Evolutionary conservation across 306 rosid genomes (phyloP).

Genomic region (Sicyos baderoa): DNA sequence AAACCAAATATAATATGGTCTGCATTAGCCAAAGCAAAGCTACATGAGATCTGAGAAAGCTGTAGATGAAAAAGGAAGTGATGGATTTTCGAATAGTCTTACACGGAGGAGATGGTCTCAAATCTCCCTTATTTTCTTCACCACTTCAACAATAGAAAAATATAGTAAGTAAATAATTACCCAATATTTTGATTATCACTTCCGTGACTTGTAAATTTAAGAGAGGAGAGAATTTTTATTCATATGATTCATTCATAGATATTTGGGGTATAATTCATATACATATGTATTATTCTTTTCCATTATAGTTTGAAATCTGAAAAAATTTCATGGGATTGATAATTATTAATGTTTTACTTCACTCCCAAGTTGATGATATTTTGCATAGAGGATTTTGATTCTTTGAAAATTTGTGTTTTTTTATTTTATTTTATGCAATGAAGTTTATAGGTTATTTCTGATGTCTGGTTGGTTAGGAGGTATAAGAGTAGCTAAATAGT

Average conservation of each 20-base stretch:
- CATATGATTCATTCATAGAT: constrained; percentile 17
- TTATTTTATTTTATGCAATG: neutral
- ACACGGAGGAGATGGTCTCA: constrained; percentile 18
- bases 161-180: constrained; percentile 17
- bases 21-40: constrained; percentile 11
- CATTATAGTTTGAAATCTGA: constrained; percentile 13
- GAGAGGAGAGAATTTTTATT: constrained; percentile 17
- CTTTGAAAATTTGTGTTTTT: neutral
- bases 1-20: constrained; percentile 10
- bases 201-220: constrained; percentile 15
- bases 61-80: constrained; percentile 16
- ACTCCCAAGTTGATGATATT: neutral
- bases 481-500: neutral
- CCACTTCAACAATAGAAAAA: constrained; percentile 13
- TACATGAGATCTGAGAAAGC: constrained; percentile 18
- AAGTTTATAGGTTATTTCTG: neutral
- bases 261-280: constrained; percentile 15
- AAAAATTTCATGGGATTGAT: neutral
- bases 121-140: constrained; percentile 16
- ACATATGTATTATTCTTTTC: constrained; percentile 17
- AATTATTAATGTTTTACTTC: neutral
- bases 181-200: constrained; percentile 12
- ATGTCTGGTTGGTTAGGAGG: neutral
- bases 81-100: constrained; percentile 11
- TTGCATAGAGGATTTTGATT: neutral